Evolutionary conservation across 371 early-diverging fungal genomes (phyloP), one percentile per base, ranked within the genome.

Genomic region (Nematocida sp.): DNA sequence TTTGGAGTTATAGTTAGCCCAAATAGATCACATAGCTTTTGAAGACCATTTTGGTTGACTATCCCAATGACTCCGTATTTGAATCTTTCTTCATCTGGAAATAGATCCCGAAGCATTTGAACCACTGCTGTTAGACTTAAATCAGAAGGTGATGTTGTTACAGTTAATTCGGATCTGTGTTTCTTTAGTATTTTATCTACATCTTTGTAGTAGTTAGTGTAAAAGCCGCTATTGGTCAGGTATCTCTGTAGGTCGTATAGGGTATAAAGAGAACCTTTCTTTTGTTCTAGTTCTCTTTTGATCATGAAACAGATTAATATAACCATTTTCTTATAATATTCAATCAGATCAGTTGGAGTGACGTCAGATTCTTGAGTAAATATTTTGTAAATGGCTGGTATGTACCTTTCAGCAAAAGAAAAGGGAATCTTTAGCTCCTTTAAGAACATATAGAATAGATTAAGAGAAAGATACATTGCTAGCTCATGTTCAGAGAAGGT

Each of bases 201-300:
- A 7, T 3, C 27, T 17, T 11, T 17, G 43, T n/a, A 52, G 25
- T 52, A 38, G 3, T 32, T 35, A 21, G 21, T 9, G 3, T 13
- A 15, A 7, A n/a, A n/a, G 11, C 19, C 19, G 4, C 31, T 29
- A 0, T 11, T 7, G 29, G n/a, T n/a, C n/a, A 60, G 32, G 31
- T 70, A 45, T 49, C 74, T 31, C 13, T 7, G 43, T 27, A 70
- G 60, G 32, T 70, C 74, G 11, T 19, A n/a, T 15, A 58, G 13
- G 15, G 46, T 53, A 31, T 48, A 70, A 23, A 51, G 23, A 2
- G 27, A 38, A 1, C 27, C 53, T 34, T 53, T 45, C 48, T 57
- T 60, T 49, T 60, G 49, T 27, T 70, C 74, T 21, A 29, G 13
- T 7, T 70, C 74, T 31, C 74, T 4, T 53, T 70, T 70, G 19